phyloP scores from a whole-genome alignment of 1,139 yeast species.

The Kodamaea alishanica region DNA sequence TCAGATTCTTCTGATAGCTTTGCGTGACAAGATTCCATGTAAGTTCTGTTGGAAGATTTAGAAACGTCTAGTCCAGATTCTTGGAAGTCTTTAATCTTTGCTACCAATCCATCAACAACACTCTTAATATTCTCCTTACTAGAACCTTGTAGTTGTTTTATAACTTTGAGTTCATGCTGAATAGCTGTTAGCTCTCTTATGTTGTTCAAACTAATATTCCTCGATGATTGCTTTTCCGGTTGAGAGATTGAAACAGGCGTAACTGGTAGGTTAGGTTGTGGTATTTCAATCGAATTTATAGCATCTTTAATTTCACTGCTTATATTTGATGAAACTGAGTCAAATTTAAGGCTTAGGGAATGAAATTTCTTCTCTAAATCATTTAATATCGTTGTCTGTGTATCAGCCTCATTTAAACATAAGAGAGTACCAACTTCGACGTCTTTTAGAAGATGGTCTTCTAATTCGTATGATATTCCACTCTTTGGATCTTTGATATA shows the following conservation, averaged over 20 bases:
- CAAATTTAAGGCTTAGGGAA: constrained; percentile 27
- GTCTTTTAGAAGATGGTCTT: constrained; percentile 60
- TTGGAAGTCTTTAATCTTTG: constrained; percentile 48
- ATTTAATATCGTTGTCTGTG: constrained; percentile 16
- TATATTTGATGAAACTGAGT: constrained; percentile 23
- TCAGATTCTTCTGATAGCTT: constrained; percentile 79
- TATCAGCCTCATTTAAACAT: constrained; percentile 44
- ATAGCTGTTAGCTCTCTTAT: constrained; percentile 32
- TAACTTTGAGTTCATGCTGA: constrained; percentile 55
- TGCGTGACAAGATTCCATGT: constrained; percentile 74
- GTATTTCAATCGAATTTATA: constrained; percentile 22
- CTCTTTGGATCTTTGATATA: constrained; percentile 63
- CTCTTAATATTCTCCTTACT: constrained; percentile 42
- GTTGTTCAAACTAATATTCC: background rate
- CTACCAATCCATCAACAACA: constrained; percentile 43
- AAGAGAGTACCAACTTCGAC: constrained; percentile 59
- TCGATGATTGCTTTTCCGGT: constrained; percentile 1
- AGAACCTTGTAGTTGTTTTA: constrained; percentile 56
- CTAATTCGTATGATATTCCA: constrained; percentile 73
- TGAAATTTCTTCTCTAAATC: constrained; percentile 30
- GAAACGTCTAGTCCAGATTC: constrained; percentile 40
- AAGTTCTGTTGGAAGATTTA: constrained; percentile 53
- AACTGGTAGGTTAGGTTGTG: constrained; percentile 10
- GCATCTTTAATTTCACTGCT: constrained; percentile 23
- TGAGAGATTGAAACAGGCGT: constrained; percentile 3